A percentile compares a stretch with the other conserved stretches of the same genome.
phyloP scores from a whole-genome alignment of 164 flowering plant species.

The Nymphaea thermarum region DNA sequence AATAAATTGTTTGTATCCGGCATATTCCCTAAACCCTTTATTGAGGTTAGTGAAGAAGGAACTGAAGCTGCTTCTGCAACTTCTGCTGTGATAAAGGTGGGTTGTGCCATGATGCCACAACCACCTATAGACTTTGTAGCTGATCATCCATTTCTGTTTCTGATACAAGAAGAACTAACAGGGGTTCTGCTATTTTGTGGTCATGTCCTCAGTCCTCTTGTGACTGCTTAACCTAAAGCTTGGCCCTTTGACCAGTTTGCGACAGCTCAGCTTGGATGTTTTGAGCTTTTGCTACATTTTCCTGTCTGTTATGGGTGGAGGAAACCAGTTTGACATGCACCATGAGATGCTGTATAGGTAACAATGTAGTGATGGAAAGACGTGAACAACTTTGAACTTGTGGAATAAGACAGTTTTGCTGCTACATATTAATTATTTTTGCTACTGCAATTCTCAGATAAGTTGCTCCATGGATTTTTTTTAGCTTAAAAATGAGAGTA shows the following conservation, averaged over 20 bases:
- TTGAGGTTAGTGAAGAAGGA: constrained; percentile 78
- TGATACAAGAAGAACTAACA: constrained; percentile 52
- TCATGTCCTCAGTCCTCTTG: constrained; percentile 41
- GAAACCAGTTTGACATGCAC: neutral
- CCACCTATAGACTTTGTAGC: constrained; percentile 45
- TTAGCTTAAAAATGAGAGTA: neutral
- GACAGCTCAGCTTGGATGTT: neutral
- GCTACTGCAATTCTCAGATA: too few relatives aligned
- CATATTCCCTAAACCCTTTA: constrained; percentile 49
- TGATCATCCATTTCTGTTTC: constrained; percentile 64
- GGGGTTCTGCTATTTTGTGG: constrained; percentile 55
- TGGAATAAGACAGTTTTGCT: too few relatives aligned
- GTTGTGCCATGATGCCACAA: neutral
- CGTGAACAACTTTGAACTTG: too few relatives aligned
- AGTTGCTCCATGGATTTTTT: too few relatives aligned
- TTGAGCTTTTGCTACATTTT: too few relatives aligned
- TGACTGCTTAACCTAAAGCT: constrained; percentile 6
- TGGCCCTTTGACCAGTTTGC: neutral
- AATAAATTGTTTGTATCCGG: constrained; percentile 32
- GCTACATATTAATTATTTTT: too few relatives aligned
- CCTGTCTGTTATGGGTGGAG: too few relatives aligned
- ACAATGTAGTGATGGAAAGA: neutral
- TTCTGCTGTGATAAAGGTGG: constrained; percentile 21
- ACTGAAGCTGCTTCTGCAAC: constrained; percentile 67
- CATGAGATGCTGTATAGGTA: neutral